Percentiles rank a stretch among this genome's conserved stretches.
These are phyloP conservation scores for Camillea tinctor DNA, from an alignment of 2,329 filamentous ascomycete species.

Conservation along the genomic window DNA sequence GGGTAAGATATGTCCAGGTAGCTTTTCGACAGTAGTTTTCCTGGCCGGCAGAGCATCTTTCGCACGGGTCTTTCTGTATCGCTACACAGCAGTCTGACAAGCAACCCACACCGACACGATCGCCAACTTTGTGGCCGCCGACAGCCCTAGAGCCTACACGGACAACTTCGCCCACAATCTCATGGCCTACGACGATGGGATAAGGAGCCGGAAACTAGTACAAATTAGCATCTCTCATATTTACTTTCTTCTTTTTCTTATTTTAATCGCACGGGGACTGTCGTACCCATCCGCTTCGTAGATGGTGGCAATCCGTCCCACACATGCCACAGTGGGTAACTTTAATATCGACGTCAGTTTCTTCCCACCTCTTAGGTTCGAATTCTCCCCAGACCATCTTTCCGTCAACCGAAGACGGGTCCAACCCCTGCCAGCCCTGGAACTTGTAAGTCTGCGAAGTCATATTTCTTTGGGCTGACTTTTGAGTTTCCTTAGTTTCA, in stretches of 20 bases:
- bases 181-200: constrained; percentile 44
- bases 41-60: constrained; percentile 15
- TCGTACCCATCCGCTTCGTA: constrained; percentile 35
- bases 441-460: constrained; percentile 2
- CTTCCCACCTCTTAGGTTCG: constrained; percentile 45
- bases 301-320: constrained; percentile 43
- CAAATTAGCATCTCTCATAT: neutral
- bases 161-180: constrained; percentile 46
- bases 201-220: constrained; percentile 16
- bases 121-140: constrained; percentile 45
- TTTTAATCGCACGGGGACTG: neutral
- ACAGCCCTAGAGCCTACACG: constrained; percentile 37
- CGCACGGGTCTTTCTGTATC: constrained; percentile 26
- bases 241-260: too few relatives aligned
- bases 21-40: constrained; percentile 26
- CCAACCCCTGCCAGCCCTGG: constrained; percentile 2
- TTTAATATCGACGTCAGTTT: constrained; percentile 47
- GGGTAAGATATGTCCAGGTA: constrained; percentile 43
- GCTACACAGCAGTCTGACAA: constrained; percentile 44
- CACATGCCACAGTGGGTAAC: constrained; percentile 50
- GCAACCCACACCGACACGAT: constrained; percentile 51
- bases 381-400: constrained; percentile 30
- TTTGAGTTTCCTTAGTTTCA: neutral
- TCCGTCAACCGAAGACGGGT: constrained; percentile 1
- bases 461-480: neutral